Base-by-base conservation (phyloP, 2,329 filamentous ascomycete species). In the Geosmithia putterillii region DNA sequence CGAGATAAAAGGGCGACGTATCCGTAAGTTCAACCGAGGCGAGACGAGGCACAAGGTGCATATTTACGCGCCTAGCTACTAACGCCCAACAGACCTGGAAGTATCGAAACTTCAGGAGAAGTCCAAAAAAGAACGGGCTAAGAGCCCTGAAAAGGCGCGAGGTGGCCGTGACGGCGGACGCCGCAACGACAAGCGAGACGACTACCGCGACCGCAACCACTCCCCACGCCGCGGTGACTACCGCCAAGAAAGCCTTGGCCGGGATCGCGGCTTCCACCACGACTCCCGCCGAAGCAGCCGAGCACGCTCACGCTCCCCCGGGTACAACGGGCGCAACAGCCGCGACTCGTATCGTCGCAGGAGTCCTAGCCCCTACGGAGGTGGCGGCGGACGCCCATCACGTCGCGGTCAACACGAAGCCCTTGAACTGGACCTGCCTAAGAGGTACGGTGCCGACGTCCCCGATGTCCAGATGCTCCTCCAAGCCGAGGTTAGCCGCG, bases 381-480 rank as follows among this genome's bases (percentile, higher is more conserved):
- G 23, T 25, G 23, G 23, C 23, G 23, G 28, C 10, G 28, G 28
- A 9, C 28, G 28, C 28, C 15, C 28, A 32, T 32, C 28, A 32
- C 28, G 10, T n/a, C 54, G 71, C 25, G 62, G 71, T 41, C 62
- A 73, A 19, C 64, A 70, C 34, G 64, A 72, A 40, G 61, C 68
- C 45, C n/a, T n/a, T n/a, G 73, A 81, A 43, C 67, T 88, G 12
- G 81, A 84, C 23, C 74, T 94, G 7, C 86, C 87, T 38, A 76
- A 80, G 44, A 74, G 88, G 45, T 76, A 79, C 45, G 79, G 85
- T 4, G 68, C 74, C 45, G 79, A 92, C 49, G 80, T 95, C 19
- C 89, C 90, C 2, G 88, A 96, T 52, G 83, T 95, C 15, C 88
- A 95, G 58, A 78, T 96, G 23, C 76, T 95, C 22, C 74, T 94